Evolutionary conservation across 768 basidiomycete species (phyloP).

Genomic region (Paxillus ammoniavirescens): DNA sequence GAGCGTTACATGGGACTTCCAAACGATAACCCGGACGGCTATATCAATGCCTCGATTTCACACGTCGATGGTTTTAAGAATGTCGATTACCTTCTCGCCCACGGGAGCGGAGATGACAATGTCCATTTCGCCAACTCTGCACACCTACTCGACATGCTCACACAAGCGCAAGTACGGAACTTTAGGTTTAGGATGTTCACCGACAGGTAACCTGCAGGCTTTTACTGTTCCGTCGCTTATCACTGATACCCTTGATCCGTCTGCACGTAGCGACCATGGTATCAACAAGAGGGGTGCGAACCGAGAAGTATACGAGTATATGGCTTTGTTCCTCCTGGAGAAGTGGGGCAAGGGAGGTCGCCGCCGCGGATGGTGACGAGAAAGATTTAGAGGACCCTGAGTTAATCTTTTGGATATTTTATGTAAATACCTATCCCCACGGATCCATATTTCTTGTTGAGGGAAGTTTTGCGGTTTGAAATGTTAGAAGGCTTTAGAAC

Average conservation of each 20-base stretch:
- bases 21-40: slow-evolving; percentile 76
- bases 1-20: slow-evolving; percentile 96
- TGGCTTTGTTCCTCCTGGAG: slow-evolving; percentile 82
- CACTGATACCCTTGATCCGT: slow-evolving; percentile 6
- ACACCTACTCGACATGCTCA: slow-evolving; percentile 91
- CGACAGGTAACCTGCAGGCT: slow-evolving; percentile 63
- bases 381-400: neutral
- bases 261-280: slow-evolving; percentile 64
- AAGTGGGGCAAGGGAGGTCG: slow-evolving; percentile 90
- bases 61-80: slow-evolving; percentile 85
- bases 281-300: slow-evolving; percentile 75
- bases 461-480: neutral
- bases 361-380: slow-evolving; percentile 54
- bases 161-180: slow-evolving; percentile 64
- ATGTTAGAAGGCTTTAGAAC: too few species aligned
- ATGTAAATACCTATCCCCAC: too few species aligned
- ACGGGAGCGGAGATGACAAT: slow-evolving; percentile 96
- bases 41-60: slow-evolving; percentile 83
- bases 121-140: slow-evolving; percentile 94
- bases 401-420: neutral
- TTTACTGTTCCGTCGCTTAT: neutral
- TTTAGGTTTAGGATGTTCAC: slow-evolving; percentile 96
- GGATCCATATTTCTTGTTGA: neutral
- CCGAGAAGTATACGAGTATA: slow-evolving; percentile 82
- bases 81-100: slow-evolving; percentile 80